Evolutionary conservation across 1,284 basidiomycete species (phyloP).

Genomic region (Afroboletus lepidellus): DNA sequence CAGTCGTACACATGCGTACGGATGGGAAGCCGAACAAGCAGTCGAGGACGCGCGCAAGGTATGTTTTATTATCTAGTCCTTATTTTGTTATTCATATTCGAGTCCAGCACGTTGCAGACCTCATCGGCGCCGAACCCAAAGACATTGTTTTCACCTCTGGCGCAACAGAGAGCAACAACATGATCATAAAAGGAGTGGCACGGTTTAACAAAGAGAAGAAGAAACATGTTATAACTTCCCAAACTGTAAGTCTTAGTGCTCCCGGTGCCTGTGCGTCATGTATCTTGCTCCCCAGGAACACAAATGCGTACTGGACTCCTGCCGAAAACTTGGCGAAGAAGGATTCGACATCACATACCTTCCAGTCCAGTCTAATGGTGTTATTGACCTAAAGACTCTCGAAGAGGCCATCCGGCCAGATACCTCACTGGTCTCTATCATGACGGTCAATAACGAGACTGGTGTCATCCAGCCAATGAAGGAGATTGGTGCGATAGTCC

Average conservation of each 20-base stretch:
- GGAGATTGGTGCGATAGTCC: slow-evolving; percentile 87
- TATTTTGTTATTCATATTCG: slow-evolving; percentile 12
- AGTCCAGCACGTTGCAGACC: slow-evolving; percentile 77
- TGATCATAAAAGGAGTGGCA: slow-evolving; percentile 96
- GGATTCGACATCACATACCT: slow-evolving; percentile 98
- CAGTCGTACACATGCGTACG: slow-evolving; percentile 96
- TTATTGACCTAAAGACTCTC: slow-evolving; percentile 76
- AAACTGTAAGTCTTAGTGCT: slow-evolving; percentile 61
- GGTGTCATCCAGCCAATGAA: slow-evolving; percentile 97
- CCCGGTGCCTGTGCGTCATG: not conserved
- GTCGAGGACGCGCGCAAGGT: slow-evolving; percentile 91
- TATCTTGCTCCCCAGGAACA: slow-evolving; percentile 73
- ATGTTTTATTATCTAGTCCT: slow-evolving; percentile 15
- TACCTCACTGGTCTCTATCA: slow-evolving; percentile 90
- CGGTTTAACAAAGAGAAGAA: slow-evolving; percentile 92
- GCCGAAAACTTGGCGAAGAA: slow-evolving; percentile 92
- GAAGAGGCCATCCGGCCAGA: slow-evolving; percentile 85
- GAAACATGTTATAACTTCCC: slow-evolving; percentile 87
- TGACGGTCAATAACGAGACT: slow-evolving; percentile 99
- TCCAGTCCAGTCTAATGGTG: slow-evolving; percentile 86
- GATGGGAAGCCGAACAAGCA: slow-evolving; percentile 97
- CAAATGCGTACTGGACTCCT: slow-evolving; percentile 99
- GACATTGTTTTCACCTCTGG: slow-evolving; percentile 98
- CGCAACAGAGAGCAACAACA: slow-evolving; percentile 98
- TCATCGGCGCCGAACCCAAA: slow-evolving; percentile 94